These are phyloP conservation scores for Mallotus repandus DNA, from an alignment of 441 rosid genomes.

Conservation along the genomic window DNA sequence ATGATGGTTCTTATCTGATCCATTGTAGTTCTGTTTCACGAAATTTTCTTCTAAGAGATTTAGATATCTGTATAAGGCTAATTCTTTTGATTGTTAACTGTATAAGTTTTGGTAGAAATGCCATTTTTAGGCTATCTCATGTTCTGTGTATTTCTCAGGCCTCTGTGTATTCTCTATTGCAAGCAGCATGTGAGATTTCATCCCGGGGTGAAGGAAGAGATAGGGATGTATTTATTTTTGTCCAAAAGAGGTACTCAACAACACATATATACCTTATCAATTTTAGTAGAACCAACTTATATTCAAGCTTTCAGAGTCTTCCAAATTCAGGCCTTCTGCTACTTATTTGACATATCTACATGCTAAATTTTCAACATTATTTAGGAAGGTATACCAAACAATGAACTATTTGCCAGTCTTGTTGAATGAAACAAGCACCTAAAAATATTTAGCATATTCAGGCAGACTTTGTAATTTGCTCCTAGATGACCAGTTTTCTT, in stretches of 20 bases:
- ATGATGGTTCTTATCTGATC: not conserved
- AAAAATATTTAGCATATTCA: not conserved
- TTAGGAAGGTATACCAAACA: not conserved
- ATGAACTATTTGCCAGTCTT: not conserved
- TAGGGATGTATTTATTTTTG: slow-evolving; percentile 69
- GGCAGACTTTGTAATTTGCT: not conserved
- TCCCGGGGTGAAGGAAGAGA: slow-evolving; percentile 80
- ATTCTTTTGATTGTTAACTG: not conserved
- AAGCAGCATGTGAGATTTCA: slow-evolving; percentile 91
- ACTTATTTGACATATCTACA: not conserved
- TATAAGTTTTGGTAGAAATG: slow-evolving; percentile 12
- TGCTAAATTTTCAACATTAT: not conserved
- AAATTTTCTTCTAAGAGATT: not conserved
- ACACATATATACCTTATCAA: not conserved
- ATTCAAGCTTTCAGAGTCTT: slow-evolving; percentile 18
- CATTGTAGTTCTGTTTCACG: not conserved
- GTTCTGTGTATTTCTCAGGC: slow-evolving; percentile 59
- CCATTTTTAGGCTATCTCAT: slow-evolving; percentile 29
- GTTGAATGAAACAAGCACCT: not conserved
- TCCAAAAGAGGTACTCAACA: slow-evolving; percentile 70
- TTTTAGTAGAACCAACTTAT: slow-evolving; percentile 8
- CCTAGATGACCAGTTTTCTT: not conserved
- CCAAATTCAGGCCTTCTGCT: not conserved
- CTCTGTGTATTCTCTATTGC: slow-evolving; percentile 75
- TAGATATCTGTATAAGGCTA: not conserved